Evolutionary conservation across 2,329 filamentous ascomycete genomes (phyloP).

Genomic region (Hypoxylon sp.): DNA sequence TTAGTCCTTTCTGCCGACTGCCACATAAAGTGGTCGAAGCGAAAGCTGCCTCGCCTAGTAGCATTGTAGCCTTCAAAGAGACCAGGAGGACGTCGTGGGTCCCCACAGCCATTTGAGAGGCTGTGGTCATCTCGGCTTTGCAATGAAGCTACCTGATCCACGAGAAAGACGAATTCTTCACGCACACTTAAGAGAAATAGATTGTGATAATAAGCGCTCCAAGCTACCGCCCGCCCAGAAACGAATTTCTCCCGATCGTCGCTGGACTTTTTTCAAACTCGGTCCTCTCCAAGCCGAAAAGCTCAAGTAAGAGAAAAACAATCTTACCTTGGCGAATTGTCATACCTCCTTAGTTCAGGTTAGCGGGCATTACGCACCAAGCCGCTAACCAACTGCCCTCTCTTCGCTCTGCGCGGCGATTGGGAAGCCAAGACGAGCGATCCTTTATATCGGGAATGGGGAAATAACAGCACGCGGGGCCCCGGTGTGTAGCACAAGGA

Average conservation of each 20-base stretch:
- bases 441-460: slow-evolving; percentile 21
- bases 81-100: too few species aligned
- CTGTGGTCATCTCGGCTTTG: too few species aligned
- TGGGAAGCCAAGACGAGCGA: slow-evolving; percentile 16
- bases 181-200: not conserved
- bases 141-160: not conserved
- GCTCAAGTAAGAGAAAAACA: slow-evolving; percentile 4
- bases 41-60: too few species aligned
- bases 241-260: not conserved
- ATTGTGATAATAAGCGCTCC: not conserved
- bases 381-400: slow-evolving; percentile 3
- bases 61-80: too few species aligned
- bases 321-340: slow-evolving; percentile 1
- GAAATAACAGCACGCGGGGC: slow-evolving; percentile 30
- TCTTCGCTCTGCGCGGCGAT: not conserved
- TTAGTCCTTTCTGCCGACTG: too few species aligned
- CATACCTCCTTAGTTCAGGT: slow-evolving; percentile 16
- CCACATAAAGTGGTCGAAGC: too few species aligned
- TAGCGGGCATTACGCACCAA: slow-evolving; percentile 15
- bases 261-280: not conserved
- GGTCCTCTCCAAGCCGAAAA: not conserved
- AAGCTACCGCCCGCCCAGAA: too few species aligned
- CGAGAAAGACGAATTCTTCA: not conserved
- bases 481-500: slow-evolving; percentile 27
- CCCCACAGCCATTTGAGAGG: too few species aligned